A percentile compares a stretch with the other conserved stretches of the same genome.
These are phyloP conservation scores for Leishmania aethiopica DNA, from an alignment of 208 protist species.

Conservation along the genomic window DNA sequence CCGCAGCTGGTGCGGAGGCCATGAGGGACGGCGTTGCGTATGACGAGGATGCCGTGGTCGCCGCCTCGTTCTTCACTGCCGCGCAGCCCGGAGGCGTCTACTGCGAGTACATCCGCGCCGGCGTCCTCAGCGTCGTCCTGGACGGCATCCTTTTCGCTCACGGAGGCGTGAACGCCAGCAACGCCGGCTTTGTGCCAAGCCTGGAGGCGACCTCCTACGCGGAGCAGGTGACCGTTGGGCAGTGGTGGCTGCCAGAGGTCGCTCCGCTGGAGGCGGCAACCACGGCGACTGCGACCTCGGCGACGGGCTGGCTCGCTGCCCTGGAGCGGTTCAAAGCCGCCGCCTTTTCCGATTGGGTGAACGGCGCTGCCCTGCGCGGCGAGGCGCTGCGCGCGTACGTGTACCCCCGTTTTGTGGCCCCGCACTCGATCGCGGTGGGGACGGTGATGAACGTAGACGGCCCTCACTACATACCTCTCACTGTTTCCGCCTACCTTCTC, in stretches of 20 bases:
- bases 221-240: slow-evolving; percentile 18
- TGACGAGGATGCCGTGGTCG: slow-evolving; percentile 54
- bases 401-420: slow-evolving; percentile 48
- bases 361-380: slow-evolving; percentile 23
- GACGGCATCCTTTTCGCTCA: slow-evolving; percentile 87
- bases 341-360: slow-evolving; percentile 52
- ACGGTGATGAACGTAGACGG: slow-evolving; percentile 51
- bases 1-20: neutral
- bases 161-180: slow-evolving; percentile 65
- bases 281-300: neutral
- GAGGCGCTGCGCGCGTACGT: slow-evolving; percentile 66
- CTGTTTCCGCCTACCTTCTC: slow-evolving; percentile 68
- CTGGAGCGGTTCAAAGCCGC: slow-evolving; percentile 63
- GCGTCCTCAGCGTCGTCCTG: slow-evolving; percentile 53
- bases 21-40: neutral
- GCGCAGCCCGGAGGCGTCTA: slow-evolving; percentile 70
- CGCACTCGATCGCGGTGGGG: slow-evolving; percentile 68
- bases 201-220: slow-evolving; percentile 23
- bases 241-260: slow-evolving; percentile 36
- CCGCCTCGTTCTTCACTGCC: slow-evolving; percentile 65
- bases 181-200: slow-evolving; percentile 72
- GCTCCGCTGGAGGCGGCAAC: neutral
- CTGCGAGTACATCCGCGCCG: slow-evolving; percentile 70
- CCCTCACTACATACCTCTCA: slow-evolving; percentile 53
- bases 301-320: slow-evolving; percentile 48